These are phyloP conservation scores for Suillus placidus DNA, from an alignment of 768 basidiomycete genomes.

Conservation along the genomic window DNA sequence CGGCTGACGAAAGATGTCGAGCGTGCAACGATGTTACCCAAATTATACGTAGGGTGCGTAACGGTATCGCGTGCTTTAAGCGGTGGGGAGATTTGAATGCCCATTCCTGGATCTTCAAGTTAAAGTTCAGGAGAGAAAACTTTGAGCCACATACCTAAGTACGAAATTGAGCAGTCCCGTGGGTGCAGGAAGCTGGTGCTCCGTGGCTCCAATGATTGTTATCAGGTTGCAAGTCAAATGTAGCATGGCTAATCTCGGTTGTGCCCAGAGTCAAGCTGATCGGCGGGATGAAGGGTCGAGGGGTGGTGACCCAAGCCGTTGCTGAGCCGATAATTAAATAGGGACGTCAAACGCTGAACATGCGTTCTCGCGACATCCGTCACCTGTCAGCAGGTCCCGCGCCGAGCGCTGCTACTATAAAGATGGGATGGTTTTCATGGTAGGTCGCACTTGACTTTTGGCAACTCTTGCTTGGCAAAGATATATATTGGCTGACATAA, in stretches of 20 bases:
- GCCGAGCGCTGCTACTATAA: not conserved
- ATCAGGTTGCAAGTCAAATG: not conserved
- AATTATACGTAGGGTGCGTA: constrained; percentile 6
- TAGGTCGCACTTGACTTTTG: not conserved
- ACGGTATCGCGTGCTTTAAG: constrained; percentile 7
- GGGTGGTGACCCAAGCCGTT: not conserved
- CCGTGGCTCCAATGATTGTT: not conserved
- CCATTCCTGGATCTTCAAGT: not conserved
- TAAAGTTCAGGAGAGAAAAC: not conserved
- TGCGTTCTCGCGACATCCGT: not conserved
- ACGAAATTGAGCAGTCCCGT: not conserved
- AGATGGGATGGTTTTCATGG: not conserved
- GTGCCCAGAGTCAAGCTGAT: not conserved
- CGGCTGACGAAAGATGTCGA: not conserved
- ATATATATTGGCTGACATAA: constrained; percentile 6
- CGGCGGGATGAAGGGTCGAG: constrained; percentile 2
- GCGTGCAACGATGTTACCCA: constrained; percentile 4
- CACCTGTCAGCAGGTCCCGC: constrained; percentile 1
- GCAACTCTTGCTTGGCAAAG: not conserved
- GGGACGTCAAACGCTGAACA: not conserved
- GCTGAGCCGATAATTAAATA: constrained; percentile 2
- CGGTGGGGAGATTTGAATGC: constrained; percentile 8
- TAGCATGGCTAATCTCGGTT: not conserved
- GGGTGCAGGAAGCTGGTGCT: not conserved
- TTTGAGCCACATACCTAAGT: not conserved